Evolutionary conservation across 495 filamentous ascomycete genomes (phyloP), one percentile per base, ranked within the genome.

Genomic region (Pyrenula aspistea): DNA sequence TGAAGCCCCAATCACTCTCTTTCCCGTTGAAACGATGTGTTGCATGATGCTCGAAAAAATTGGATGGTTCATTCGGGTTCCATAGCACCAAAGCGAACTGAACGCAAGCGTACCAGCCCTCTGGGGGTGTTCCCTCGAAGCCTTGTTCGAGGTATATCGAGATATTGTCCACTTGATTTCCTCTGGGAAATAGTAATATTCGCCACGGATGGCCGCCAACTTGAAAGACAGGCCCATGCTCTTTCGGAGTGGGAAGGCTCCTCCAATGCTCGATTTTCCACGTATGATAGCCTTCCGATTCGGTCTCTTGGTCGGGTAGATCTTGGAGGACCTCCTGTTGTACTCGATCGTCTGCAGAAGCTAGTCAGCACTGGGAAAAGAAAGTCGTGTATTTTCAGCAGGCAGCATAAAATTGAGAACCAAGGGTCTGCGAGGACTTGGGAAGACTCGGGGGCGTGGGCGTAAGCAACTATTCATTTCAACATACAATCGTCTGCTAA

Each of bases 1-100:
- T 97, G 64, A 99, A 99, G 0, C 93, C 93, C 93, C 93, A 99
- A 62, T 99, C 93, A n/a, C 88, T 88, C 71, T 99, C 93, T 21
- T 96, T 92, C 48, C 84, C 85, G 11, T 88, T 96, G 66, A 96
- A 99, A 55, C 93, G 85, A 63, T 99, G 93, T 57, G 89, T 89
- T 50, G 80, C 80, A 83, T 78, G 72, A 60, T 88, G 91, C 53
- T 81, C 77, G 42, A 78, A 71, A 64, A 83, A 86, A 57, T 96
- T 80, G 24, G 82, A 79, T 4, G 93, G 91, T 59, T 95, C 89
- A 60, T 90, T 89, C 47, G 85, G 83, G 68, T 96, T 99, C 84
- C 88, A 96, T 56, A 99, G 70, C 11, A 96, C 92, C 57, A 99
- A 72, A 21, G 83, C 86, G 68, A 99, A 99, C 63, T 97, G 93